Base-by-base conservation (phyloP, 1,284 basidiomycete species). In the Sporisorium sorghi region DNA sequence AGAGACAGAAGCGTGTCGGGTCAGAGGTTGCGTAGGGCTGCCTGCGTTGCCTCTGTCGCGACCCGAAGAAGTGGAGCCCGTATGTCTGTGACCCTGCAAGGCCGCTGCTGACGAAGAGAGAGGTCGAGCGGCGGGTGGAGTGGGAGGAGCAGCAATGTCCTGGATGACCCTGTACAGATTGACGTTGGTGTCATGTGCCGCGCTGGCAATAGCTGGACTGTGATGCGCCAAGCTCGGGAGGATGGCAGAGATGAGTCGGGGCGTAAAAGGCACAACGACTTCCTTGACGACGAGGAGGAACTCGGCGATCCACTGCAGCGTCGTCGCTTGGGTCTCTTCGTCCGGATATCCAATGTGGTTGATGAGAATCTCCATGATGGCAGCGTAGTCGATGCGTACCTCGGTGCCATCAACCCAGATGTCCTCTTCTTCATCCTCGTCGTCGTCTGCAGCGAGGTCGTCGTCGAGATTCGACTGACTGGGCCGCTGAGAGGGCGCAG, bases 301-400 rank as follows among this genome's bases (percentile, higher is more conserved):
- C 69, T 95, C 93, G 19, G 93, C 90, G 32, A 99, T 88, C 97
- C 97, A 99, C 73, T 90, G 88, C 35, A 99, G 88, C 28, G 85
- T 85, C 9, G 85, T 86, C 1, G 85, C 83, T 52, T 86, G 85
- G 35, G 86, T 85, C 69, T 86, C 86, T 54, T 86, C 85, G 58
- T 86, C 85, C 78, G 93, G 91, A 72, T 89, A 89, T 52, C 92
- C 90, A 28, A 98, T 87, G 81, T 97, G 94, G 72, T 90, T 89
- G n/a, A 99, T 90, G 39, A 99, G 87, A 72, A 97, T 98, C 79
- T 98, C 93, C 59, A 98, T 90, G 61, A 99, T 94, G 10, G 93
- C 91, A 6, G 90, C 89, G 84, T 96, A 94, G 84, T 98, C 91
- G 65, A 99, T 91, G 65, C 89, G 89, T 8, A 99, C 94, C 2